These are phyloP conservation scores for Salmacisia buchloeana DNA, from an alignment of 1,284 basidiomycete species.

Conservation along the genomic window DNA sequence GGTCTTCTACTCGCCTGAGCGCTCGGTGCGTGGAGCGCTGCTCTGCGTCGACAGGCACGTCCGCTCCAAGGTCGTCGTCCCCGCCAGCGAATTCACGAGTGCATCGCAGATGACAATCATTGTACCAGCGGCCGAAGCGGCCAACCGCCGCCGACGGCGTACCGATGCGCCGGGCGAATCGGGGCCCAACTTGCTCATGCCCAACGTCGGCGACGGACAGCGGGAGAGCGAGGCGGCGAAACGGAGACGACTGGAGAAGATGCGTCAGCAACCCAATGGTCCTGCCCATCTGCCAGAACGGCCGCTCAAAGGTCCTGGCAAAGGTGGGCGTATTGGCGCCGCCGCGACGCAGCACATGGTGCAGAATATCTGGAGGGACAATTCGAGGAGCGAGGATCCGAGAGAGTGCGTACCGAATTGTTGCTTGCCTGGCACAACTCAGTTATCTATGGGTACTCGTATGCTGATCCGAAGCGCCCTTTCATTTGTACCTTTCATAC, in stretches of 20 bases:
- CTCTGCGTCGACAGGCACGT: conserved; percentile 63
- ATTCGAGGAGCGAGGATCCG: conserved; percentile 60
- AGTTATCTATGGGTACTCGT: background rate
- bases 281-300: conserved; percentile 57
- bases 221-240: conserved; percentile 53
- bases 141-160: conserved; percentile 52
- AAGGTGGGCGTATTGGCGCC: conserved; percentile 86
- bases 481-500: background rate
- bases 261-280: conserved; percentile 65
- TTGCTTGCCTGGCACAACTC: background rate
- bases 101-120: conserved; percentile 22
- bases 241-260: conserved; percentile 80
- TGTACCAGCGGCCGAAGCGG: conserved; percentile 18
- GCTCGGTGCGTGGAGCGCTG: conserved; percentile 85
- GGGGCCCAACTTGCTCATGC: conserved; percentile 72
- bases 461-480: background rate
- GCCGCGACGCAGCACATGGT: conserved; percentile 92
- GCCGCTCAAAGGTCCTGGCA: conserved; percentile 82
- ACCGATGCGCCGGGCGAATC: conserved; percentile 58
- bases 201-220: conserved; percentile 66
- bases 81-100: conserved; percentile 4
- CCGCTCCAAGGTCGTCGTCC: background rate
- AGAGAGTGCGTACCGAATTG: conserved; percentile 58
- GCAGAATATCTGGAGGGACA: conserved; percentile 67
- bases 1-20: conserved; percentile 80